A percentile compares a stretch with the other conserved stretches of the same genome.
Evolutionary conservation across 2,329 filamentous ascomycete species (phyloP).

Genomic region (Clonostachys rosea): DNA sequence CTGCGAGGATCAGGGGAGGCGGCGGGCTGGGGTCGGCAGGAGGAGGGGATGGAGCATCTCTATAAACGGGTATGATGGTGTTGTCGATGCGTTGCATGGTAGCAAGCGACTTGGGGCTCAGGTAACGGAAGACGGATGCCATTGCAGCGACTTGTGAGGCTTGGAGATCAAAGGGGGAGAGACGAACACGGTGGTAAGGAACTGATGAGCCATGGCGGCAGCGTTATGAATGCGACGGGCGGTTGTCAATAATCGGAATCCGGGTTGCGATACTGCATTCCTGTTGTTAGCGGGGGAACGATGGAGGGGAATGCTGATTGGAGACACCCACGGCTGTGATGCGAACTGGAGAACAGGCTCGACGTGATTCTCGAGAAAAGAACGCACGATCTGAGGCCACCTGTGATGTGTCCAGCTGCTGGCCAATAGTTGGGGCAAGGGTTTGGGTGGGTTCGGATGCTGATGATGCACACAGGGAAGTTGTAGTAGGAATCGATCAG

Average conservation of each 20-base stretch:
- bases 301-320: conserved; percentile 4
- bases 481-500: too few relatives aligned
- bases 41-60: conserved; percentile 11
- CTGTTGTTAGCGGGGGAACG: conserved; percentile 35
- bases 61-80: conserved; percentile 22
- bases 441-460: too few relatives aligned
- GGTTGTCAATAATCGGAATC: conserved; percentile 2
- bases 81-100: conserved; percentile 20
- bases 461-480: too few relatives aligned
- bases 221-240: conserved; percentile 3
- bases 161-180: not conserved
- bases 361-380: too few relatives aligned
- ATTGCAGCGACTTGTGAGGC: conserved; percentile 7
- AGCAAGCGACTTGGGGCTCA: conserved; percentile 22
- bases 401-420: too few relatives aligned
- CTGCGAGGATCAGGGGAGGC: not conserved
- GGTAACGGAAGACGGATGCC: conserved; percentile 17
- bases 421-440: too few relatives aligned
- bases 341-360: too few relatives aligned
- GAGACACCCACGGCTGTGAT: too few relatives aligned
- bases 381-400: too few relatives aligned
- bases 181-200: conserved; percentile 37
- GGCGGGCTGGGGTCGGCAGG: conserved; percentile 1
- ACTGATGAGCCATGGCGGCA: conserved; percentile 28
- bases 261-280: conserved; percentile 22